Evolutionary conservation across 495 filamentous ascomycete species (phyloP), one percentile per base, ranked within the genome.

Genomic region (Pseudoneurospora amorphoporcata): DNA sequence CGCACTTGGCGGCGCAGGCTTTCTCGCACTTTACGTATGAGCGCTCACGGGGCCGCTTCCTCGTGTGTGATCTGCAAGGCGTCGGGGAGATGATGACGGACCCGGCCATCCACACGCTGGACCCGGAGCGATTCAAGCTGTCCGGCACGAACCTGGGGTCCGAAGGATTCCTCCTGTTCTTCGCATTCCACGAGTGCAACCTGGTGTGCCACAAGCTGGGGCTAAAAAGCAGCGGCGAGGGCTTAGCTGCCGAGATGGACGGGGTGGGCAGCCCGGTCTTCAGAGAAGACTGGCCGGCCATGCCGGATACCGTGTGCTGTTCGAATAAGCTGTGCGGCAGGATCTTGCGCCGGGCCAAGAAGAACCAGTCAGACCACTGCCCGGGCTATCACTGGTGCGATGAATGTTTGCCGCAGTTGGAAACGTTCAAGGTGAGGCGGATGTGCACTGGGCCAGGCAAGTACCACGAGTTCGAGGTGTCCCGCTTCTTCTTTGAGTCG

Each of bases 21-120:
- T 84, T 84, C 72, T 82, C 79, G 1, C 82, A 84, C 71, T 84
- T 83, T 65, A 82, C 82, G 38, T 83, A 80, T 72, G 82, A 84
- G 78, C 78, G 81, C 42, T 84, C 82, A 3, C 39, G 68, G 61
- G 82, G 82, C 35, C 68, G 58, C 69, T 77, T 83, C 8, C 69
- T 83, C 37, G 76, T 83, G 3, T 68, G n/a, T 23, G 81, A 83
- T 65, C 45, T 82, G 40, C 81, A 82, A 71, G 80, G 81, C 19
- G 80, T 81, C 0, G 79, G 79, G 35, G n/a, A 71, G 10, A 19
- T 78, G 37, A 69, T 82, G n/a, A 83, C 81, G 12, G 81, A 83
- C 68, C 81, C 81, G 19, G 78, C 75, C 16, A 75, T 83, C 32
- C 81, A 82, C 38, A 80, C 80, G 37, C n/a, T 35, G 8, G 78